These are phyloP conservation scores for Phoma sp. DNA, from an alignment of 2,329 filamentous ascomycete genomes.

Conservation along the genomic window DNA sequence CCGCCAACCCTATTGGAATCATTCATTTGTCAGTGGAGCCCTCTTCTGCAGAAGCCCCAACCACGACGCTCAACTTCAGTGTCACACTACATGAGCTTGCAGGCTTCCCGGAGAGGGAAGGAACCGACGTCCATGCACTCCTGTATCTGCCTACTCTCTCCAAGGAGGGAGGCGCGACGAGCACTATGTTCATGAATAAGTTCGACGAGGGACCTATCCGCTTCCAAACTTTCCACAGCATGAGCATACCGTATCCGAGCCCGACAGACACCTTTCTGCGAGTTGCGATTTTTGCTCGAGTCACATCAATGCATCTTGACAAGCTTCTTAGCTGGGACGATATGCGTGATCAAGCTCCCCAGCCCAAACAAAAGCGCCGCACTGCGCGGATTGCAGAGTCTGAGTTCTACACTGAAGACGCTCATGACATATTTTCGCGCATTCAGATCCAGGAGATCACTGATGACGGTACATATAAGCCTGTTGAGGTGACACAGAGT, in stretches of 20 bases:
- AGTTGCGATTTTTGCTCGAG: slow-evolving; percentile 88
- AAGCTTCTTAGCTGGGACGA: slow-evolving; percentile 99
- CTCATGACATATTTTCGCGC: slow-evolving; percentile 88
- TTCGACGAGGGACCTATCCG: slow-evolving; percentile 92
- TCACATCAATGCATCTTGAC: slow-evolving; percentile 92
- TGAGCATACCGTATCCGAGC: slow-evolving; percentile 86
- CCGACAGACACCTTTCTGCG: slow-evolving; percentile 77
- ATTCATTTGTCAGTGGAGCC: slow-evolving; percentile 90
- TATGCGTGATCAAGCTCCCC: slow-evolving; percentile 77
- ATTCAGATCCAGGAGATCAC: slow-evolving; percentile 90
- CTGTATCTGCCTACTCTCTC: slow-evolving; percentile 93
- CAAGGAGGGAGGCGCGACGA: slow-evolving; percentile 84
- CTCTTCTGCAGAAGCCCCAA: slow-evolving; percentile 88
- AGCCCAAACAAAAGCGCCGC: slow-evolving; percentile 63
- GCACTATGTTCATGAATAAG: slow-evolving; percentile 89
- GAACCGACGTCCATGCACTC: slow-evolving; percentile 93
- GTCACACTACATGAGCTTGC: slow-evolving; percentile 97
- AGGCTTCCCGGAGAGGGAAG: slow-evolving; percentile 94
- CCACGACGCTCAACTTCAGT: slow-evolving; percentile 95
- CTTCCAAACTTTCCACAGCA: slow-evolving; percentile 97
- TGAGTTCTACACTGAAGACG: slow-evolving; percentile 91
- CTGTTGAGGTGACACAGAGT: slow-evolving; percentile 89
- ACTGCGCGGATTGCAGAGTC: slow-evolving; percentile 81
- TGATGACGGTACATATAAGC: slow-evolving; percentile 87
- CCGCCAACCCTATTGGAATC: slow-evolving; percentile 86